Base-by-base conservation (phyloP, 345 rosid species). In the Populus simonii region DNA sequence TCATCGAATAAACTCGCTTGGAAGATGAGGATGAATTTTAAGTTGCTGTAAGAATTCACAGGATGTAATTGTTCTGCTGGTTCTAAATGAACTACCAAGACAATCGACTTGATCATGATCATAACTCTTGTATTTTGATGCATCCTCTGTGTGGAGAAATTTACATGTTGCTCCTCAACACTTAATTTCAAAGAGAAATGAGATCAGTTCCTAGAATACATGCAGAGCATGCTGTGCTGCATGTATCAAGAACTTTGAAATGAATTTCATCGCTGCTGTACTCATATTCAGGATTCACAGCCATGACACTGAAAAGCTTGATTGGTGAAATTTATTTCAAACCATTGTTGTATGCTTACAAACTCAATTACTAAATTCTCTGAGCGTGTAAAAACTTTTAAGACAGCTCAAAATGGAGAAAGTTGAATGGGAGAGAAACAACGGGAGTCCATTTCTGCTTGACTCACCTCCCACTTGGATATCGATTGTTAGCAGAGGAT, bases 1-100 rank as follows among this genome's bases (percentile, higher is more conserved):
- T 38, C 80, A 74, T 71, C 73, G 73, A 80, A 61, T 69, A 72
- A 78, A 81, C 27, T 6, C 6, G 41, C 20, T 72, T 53, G 13
- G 27, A 33, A 18, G 31, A 65, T 27, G 68, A 65, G 16, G 68
- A 27, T 65, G 68, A 4, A 65, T 27, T 55, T 9, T n/a, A 55
- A 20, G 74, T 33, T 17, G 65, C 66, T 49, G 15, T 5, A 55
- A 1, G 8, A 7, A 55, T 55, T n/a, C 8, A 55, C 9, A 39
- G 55, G 33, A 1, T 27, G 9, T 16, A 69, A 39, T 38, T 39
- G 16, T 23, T 69, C 2, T 69, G 72, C 25, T 41, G 20, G 17
- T 69, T 27, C 45, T 69, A 33, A 10, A 36, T 68, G 47, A 68
- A 38, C 12, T 8, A 22, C 6, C 49, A 68, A 20, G 71, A 35